phyloP scores from a whole-genome alignment of 371 early-diverging fungal species.

The Syncephalastrum contaminatum region DNA sequence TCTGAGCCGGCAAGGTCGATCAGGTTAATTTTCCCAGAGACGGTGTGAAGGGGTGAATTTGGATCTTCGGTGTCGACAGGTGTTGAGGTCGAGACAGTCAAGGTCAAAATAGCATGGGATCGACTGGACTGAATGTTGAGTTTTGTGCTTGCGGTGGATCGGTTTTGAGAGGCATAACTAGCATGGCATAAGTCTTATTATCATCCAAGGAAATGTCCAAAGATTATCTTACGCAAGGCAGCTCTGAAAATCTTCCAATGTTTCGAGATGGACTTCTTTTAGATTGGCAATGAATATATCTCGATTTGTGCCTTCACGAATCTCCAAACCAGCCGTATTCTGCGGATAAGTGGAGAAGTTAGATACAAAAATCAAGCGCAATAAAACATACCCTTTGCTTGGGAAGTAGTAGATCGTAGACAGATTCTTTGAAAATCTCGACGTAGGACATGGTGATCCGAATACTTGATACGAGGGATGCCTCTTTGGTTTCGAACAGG shows the following conservation, averaged over 20 bases:
- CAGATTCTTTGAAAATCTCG: slow-evolving; percentile 67
- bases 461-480: slow-evolving; percentile 7
- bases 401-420: slow-evolving; percentile 56
- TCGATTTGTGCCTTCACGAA: slow-evolving; percentile 51
- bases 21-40: slow-evolving; percentile 55
- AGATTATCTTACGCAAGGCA: slow-evolving; percentile 28
- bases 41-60: slow-evolving; percentile 5
- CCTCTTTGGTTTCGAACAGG: slow-evolving; percentile 23
- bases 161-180: slow-evolving; percentile 43
- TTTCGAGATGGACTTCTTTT: slow-evolving; percentile 34
- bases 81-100: slow-evolving; percentile 24
- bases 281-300: slow-evolving; percentile 59
- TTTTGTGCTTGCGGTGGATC: slow-evolving; percentile 67
- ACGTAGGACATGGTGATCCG: slow-evolving; percentile 53
- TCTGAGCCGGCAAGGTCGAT: slow-evolving; percentile 81
- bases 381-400: slow-evolving; percentile 26
- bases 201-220: too few relatives aligned
- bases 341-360: too few relatives aligned
- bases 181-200: too few relatives aligned
- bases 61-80: slow-evolving; percentile 11
- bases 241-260: slow-evolving; percentile 50
- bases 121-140: slow-evolving; percentile 64
- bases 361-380: not conserved
- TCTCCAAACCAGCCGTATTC: slow-evolving; percentile 29
- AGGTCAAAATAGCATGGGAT: slow-evolving; percentile 62